Evolutionary conservation across 306 rosid species (phyloP).

Genomic region (Dryas drummondii): DNA sequence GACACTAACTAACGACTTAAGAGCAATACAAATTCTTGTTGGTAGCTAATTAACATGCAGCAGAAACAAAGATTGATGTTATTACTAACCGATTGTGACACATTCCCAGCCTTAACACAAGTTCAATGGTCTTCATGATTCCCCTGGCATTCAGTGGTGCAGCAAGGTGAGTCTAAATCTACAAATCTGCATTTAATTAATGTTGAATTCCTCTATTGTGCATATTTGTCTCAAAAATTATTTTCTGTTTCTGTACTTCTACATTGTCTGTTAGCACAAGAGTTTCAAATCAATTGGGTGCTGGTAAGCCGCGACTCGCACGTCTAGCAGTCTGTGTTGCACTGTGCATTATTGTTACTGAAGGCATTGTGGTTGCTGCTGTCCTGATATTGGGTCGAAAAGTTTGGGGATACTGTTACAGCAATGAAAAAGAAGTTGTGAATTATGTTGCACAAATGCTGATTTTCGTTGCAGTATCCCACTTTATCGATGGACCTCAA

Average conservation of each 20-base stretch:
- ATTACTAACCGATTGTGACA: background rate
- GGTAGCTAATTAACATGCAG: background rate
- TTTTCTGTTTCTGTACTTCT: background rate
- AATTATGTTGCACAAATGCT: conserved; percentile 38
- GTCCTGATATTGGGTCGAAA: conserved; percentile 32
- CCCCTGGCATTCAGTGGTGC: conserved; percentile 44
- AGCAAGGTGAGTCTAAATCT: conserved; percentile 30
- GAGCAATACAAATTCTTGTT: background rate
- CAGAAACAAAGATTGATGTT: background rate
- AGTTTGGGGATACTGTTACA: conserved; percentile 49
- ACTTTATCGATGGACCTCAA: conserved; percentile 46
- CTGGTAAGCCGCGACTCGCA: conserved; percentile 33
- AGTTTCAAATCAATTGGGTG: conserved; percentile 51
- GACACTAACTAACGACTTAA: no score
- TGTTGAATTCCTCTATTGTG: background rate
- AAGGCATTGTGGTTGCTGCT: conserved; percentile 25
- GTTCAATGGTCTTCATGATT: conserved; percentile 41
- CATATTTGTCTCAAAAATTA: background rate
- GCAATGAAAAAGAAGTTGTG: conserved; percentile 37
- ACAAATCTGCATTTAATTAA: background rate
- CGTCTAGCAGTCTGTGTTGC: conserved; percentile 31
- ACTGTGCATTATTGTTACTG: conserved; percentile 28
- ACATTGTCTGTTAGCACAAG: conserved; percentile 30
- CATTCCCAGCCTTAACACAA: conserved; percentile 41
- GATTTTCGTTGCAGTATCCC: conserved; percentile 36